A percentile compares a stretch with the other conserved stretches of the same genome.
These are phyloP conservation scores for Coriolopsis trogii DNA, from an alignment of 1,284 basidiomycete species.

Conservation along the genomic window DNA sequence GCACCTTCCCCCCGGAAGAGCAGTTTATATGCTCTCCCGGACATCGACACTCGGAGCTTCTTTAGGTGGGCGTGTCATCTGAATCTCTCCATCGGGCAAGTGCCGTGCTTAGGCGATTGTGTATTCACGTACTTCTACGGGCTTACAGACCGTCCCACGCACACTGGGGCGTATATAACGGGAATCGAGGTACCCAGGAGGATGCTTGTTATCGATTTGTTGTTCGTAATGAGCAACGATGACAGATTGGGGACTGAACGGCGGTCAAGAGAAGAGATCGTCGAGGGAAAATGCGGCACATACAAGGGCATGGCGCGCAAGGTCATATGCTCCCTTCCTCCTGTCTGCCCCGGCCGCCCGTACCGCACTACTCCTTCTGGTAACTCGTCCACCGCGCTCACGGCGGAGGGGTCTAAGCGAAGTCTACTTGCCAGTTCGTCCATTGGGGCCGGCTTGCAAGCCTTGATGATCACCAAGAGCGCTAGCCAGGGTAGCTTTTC, in stretches of 20 bases:
- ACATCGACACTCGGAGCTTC: constrained; percentile 20
- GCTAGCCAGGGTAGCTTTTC: no score
- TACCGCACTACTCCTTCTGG: constrained; percentile 9
- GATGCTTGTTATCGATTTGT: constrained; percentile 5
- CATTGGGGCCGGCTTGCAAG: no score
- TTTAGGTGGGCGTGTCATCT: constrained; percentile 20
- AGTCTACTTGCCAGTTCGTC: neutral
- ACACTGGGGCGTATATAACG: neutral
- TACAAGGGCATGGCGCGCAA: constrained; percentile 7
- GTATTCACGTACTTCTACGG: neutral
- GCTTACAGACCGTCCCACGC: neutral
- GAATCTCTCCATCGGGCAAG: constrained; percentile 18
- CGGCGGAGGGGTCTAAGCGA: neutral
- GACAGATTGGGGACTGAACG: neutral
- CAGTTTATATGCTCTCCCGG: constrained; percentile 16
- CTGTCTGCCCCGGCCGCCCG: constrained; percentile 2
- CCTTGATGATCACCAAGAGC: no score
- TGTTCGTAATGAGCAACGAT: neutral
- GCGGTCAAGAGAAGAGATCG: constrained; percentile 3
- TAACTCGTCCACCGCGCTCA: constrained; percentile 18
- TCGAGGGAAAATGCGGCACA: constrained; percentile 18
- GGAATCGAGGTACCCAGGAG: neutral
- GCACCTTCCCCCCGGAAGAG: neutral
- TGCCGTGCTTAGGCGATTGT: constrained; percentile 4
- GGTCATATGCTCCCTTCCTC: constrained; percentile 18